These are phyloP conservation scores for Brassica napus DNA, from an alignment of 345 rosid species.

Conservation along the genomic window DNA sequence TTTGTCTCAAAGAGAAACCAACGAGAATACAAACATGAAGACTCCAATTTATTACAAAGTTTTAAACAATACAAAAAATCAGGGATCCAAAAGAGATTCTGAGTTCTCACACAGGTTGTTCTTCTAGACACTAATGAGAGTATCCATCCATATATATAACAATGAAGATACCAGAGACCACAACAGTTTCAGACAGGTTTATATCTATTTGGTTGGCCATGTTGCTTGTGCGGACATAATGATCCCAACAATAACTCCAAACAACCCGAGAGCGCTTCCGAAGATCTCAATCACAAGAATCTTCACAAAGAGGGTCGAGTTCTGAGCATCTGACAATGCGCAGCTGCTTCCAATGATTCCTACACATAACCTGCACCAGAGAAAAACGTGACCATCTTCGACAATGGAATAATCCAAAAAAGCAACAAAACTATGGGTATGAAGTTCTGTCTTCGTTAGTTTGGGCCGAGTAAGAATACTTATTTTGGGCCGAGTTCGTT, in stretches of 20 bases:
- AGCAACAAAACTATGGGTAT: neutral
- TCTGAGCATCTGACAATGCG: constrained; percentile 96
- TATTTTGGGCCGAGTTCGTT: neutral
- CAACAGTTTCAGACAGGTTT: neutral
- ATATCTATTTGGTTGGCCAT: constrained; percentile 73
- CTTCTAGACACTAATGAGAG: constrained; percentile 29
- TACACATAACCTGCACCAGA: constrained; percentile 71
- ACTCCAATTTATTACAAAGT: constrained; percentile 27
- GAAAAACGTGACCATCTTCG: neutral
- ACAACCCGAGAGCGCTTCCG: constrained; percentile 97
- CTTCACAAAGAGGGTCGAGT: constrained; percentile 94
- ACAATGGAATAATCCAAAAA: neutral
- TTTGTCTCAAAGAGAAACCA: constrained; percentile 23
- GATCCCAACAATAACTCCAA: constrained; percentile 96
- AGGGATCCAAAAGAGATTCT: constrained; percentile 28
- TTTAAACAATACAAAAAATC: constrained; percentile 34
- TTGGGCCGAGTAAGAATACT: constrained; percentile 7
- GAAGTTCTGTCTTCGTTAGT: neutral
- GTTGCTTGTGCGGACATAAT: constrained; percentile 99
- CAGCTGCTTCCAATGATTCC: constrained; percentile 99
- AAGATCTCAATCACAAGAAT: constrained; percentile 98
- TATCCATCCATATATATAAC: neutral
- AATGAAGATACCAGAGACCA: neutral
- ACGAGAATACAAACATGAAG: constrained; percentile 20
- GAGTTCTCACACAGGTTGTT: constrained; percentile 19